Evolutionary conservation across 768 basidiomycete species (phyloP).

Genomic region (Boletus reticuloceps): DNA sequence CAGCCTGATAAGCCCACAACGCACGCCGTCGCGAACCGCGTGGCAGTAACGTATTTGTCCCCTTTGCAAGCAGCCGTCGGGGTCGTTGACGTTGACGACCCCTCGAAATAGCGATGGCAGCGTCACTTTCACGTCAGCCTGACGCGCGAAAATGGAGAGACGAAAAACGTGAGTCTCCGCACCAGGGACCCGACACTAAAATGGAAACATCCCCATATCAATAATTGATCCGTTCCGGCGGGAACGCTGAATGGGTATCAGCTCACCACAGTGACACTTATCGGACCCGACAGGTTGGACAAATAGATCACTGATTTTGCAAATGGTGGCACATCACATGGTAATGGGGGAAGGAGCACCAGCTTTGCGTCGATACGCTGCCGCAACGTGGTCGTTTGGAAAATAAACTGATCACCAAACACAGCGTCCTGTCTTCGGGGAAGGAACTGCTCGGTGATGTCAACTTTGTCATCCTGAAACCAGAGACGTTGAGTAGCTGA

Average conservation of each 20-base stretch:
- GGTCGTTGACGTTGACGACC: constrained; percentile 22
- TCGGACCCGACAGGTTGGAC: constrained; percentile 26
- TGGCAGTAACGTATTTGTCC: constrained; percentile 19
- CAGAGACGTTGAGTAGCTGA: neutral
- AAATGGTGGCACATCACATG: constrained; percentile 27
- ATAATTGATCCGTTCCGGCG: neutral
- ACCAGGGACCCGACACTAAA: constrained; percentile 24
- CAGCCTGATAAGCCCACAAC: constrained; percentile 21
- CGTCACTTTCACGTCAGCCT: constrained; percentile 27
- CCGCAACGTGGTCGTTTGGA: constrained; percentile 19
- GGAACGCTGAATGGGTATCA: neutral
- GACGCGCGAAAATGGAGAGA: constrained; percentile 29
- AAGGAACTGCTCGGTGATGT: constrained; percentile 27
- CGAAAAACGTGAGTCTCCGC: constrained; percentile 31
- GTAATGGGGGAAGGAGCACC: constrained; percentile 23
- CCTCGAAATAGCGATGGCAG: constrained; percentile 29
- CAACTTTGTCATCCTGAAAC: constrained; percentile 20
- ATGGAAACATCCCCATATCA: constrained; percentile 3
- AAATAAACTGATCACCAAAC: constrained; percentile 31
- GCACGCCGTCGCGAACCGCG: constrained; percentile 25
- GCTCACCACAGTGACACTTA: constrained; percentile 28
- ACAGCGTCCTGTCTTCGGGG: constrained; percentile 29
- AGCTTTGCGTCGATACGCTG: constrained; percentile 29
- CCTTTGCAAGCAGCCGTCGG: constrained; percentile 8
- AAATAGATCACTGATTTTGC: constrained; percentile 34